phyloP scores from a whole-genome alignment of 176 grass and related monocot species.

The Coix lacrymajobi region DNA sequence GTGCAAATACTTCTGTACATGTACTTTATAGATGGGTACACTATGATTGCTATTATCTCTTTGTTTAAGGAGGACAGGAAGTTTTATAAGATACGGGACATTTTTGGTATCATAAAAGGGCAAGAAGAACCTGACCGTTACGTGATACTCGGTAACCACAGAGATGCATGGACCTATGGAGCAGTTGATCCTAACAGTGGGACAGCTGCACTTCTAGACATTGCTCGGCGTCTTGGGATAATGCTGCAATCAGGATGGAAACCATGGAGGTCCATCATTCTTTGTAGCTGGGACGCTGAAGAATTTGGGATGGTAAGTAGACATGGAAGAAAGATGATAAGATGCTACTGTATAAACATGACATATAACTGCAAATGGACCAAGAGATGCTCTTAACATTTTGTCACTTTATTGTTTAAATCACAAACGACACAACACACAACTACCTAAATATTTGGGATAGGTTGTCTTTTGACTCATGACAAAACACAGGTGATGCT shows the following conservation, averaged over 20 bases:
- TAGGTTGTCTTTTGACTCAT: neutral
- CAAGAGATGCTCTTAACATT: neutral
- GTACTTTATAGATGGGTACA: neutral
- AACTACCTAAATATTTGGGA: neutral
- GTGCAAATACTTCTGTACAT: constrained; percentile 15
- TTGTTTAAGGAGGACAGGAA: constrained; percentile 83
- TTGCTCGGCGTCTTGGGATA: constrained; percentile 67
- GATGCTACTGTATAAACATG: neutral
- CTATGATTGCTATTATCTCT: constrained; percentile 20
- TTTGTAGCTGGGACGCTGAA: constrained; percentile 96
- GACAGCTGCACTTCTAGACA: constrained; percentile 79
- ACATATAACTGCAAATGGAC: neutral
- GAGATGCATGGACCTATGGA: constrained; percentile 98
- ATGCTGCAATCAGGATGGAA: constrained; percentile 82
- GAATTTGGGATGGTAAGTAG: constrained; percentile 98
- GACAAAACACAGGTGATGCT: neutral
- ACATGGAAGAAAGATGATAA: neutral
- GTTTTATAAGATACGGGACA: constrained; percentile 48
- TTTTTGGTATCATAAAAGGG: constrained; percentile 69
- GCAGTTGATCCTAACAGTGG: constrained; percentile 97
- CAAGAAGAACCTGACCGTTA: constrained; percentile 82
- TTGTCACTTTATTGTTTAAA: neutral
- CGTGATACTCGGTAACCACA: constrained; percentile 91
- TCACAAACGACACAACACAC: neutral
- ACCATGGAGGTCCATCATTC: constrained; percentile 79